These are phyloP conservation scores for Endogone sp. DNA, from an alignment of 192 early-diverging fungal genomes.

Conservation along the genomic window DNA sequence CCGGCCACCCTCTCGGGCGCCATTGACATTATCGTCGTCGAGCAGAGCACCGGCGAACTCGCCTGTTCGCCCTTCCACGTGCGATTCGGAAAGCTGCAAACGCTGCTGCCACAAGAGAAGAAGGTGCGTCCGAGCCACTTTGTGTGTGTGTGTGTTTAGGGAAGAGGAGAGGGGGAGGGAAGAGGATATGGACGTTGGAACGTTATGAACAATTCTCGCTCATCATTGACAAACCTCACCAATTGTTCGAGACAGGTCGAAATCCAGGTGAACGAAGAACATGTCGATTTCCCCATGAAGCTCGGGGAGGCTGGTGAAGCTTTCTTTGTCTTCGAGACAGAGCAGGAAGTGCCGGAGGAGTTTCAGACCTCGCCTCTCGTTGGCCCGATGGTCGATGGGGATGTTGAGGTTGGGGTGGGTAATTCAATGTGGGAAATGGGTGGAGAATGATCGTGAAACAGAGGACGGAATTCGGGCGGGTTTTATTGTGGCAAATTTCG, in stretches of 20 bases:
- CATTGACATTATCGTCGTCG: conserved; percentile 97
- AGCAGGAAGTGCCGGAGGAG: conserved; percentile 84
- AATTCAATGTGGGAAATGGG: neutral
- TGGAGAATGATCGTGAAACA: neutral
- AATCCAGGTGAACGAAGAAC: conserved; percentile 77
- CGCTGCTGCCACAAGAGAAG: conserved; percentile 90
- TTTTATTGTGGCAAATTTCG: neutral
- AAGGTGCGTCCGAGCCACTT: conserved; percentile 41
- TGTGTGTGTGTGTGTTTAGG: neutral
- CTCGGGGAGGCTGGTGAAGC: conserved; percentile 96
- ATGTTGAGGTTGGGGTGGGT: conserved; percentile 26
- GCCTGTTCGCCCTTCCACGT: conserved; percentile 97
- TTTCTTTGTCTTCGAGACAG: conserved; percentile 95
- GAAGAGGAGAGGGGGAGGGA: no score
- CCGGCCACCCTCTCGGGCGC: conserved; percentile 96
- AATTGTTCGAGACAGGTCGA: conserved; percentile 50
- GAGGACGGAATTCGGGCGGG: no score
- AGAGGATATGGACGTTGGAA: no score
- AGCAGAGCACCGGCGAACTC: conserved; percentile 76
- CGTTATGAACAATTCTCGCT: no score
- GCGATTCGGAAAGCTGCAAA: conserved; percentile 93
- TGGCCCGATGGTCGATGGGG: conserved; percentile 37
- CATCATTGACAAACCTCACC: no score
- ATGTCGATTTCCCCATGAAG: conserved; percentile 87
- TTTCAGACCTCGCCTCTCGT: conserved; percentile 92